A percentile compares a stretch with the other conserved stretches of the same genome.
phyloP scores from a whole-genome alignment of 169 alveolate genomes.

The Eimeria sp. region DNA sequence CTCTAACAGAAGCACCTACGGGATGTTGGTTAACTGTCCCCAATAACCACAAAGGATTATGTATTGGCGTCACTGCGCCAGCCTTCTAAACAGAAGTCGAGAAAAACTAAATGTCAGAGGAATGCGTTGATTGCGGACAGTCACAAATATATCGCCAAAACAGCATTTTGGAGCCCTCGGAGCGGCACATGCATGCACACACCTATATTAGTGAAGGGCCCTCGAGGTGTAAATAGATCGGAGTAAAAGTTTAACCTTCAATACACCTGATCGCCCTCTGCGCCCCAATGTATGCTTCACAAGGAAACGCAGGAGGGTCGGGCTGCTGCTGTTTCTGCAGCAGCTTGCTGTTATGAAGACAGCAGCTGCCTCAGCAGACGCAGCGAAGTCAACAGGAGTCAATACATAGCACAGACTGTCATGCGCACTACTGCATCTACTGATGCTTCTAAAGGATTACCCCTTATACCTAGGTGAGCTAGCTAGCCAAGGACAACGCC shows the following conservation, averaged over 20 bases:
- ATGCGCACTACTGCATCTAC: background rate
- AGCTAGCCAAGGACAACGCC: background rate
- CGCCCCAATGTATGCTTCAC: conserved; percentile 11
- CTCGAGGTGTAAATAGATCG: background rate
- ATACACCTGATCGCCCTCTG: conserved; percentile 15
- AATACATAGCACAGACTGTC: background rate
- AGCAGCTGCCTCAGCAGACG: conserved; percentile 15
- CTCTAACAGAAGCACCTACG: background rate
- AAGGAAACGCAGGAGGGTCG: conserved; percentile 21
- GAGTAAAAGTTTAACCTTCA: background rate
- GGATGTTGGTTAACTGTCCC: background rate
- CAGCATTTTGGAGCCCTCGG: background rate
- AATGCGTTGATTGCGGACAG: background rate
- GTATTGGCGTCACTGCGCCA: background rate
- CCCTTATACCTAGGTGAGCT: background rate
- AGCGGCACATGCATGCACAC: background rate
- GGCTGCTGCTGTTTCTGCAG: conserved; percentile 27
- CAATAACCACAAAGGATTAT: background rate
- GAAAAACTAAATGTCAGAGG: background rate
- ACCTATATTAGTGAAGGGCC: background rate
- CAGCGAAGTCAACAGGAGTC: background rate
- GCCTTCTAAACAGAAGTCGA: background rate
- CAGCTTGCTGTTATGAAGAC: background rate
- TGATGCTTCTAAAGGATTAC: background rate
- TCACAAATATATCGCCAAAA: background rate